phyloP scores from a whole-genome alignment of 2,329 filamentous ascomycete genomes.

The Hortaea werneckii region DNA sequence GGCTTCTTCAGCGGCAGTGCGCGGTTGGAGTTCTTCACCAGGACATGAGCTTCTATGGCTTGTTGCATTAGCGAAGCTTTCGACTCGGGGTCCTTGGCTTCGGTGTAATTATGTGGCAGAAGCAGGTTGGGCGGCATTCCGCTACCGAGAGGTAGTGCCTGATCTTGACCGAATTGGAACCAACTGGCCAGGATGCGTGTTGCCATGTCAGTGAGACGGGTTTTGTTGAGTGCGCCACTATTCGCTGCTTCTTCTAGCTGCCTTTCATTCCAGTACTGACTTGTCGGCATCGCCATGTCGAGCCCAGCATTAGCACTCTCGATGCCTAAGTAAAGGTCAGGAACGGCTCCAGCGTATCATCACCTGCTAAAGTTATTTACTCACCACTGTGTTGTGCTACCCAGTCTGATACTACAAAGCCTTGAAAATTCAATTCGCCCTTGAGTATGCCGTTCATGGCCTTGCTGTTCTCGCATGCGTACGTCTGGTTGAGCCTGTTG shows the following conservation, averaged over 20 bases:
- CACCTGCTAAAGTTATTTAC: too few species aligned
- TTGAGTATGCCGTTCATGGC: constrained; percentile 61
- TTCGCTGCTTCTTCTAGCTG: constrained; percentile 46
- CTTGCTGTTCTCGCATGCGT: constrained; percentile 62
- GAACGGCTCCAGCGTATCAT: too few species aligned
- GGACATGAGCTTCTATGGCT: constrained; percentile 53
- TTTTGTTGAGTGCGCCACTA: constrained; percentile 48
- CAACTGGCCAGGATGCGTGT: constrained; percentile 43
- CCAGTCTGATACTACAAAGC: constrained; percentile 63
- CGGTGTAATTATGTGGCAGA: constrained; percentile 42
- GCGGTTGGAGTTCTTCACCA: constrained; percentile 51
- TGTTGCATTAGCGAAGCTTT: constrained; percentile 44
- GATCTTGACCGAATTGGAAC: constrained; percentile 45
- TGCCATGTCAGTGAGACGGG: constrained; percentile 53
- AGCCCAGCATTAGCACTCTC: constrained; percentile 52
- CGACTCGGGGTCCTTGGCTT: constrained; percentile 44
- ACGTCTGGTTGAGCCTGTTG: constrained; percentile 25
- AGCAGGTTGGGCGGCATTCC: constrained; percentile 44
- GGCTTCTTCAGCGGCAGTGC: constrained; percentile 44
- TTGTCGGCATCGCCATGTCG: constrained; percentile 58
- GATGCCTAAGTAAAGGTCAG: constrained; percentile 35
- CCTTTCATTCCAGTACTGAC: constrained; percentile 22
- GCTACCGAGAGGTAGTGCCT: constrained; percentile 34
- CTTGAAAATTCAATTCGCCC: constrained; percentile 64
- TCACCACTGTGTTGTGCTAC: neutral